Conservation (phyloP, 257 asterid genomes). For the Solanum okadae region DNA sequence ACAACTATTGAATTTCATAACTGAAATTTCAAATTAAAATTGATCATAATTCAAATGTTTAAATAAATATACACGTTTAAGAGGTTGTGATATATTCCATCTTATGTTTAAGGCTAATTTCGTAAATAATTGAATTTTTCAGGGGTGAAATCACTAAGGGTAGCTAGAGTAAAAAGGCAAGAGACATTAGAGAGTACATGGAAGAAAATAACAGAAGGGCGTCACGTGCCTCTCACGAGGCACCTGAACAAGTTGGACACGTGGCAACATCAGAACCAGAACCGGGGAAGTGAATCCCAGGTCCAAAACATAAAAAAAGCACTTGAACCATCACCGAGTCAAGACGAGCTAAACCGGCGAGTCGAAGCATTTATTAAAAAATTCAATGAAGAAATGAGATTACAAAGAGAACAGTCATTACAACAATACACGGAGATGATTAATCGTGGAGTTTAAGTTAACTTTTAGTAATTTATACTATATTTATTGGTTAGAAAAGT, state of each 20-base stretch:
- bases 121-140: neutral
- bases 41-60: no score
- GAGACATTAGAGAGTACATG: conserved; percentile 24
- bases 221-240: conserved; percentile 15
- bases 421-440: conserved; percentile 44
- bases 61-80: no score
- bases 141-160: conserved; percentile 1
- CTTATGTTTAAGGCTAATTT: neutral
- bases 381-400: conserved; percentile 58
- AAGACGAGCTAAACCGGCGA: conserved; percentile 59
- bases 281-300: conserved; percentile 17
- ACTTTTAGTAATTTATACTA: neutral
- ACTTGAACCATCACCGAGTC: conserved; percentile 49
- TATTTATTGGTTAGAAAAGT: neutral
- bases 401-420: conserved; percentile 61
- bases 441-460: conserved; percentile 29
- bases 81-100: rapidly evolving
- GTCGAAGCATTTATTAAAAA: conserved; percentile 61
- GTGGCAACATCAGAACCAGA: conserved; percentile 14
- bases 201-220: conserved; percentile 19
- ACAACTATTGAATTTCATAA: no score
- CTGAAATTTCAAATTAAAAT: neutral
- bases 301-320: neutral
- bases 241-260: conserved; percentile 1
- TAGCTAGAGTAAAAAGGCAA: conserved; percentile 2